phyloP scores from a whole-genome alignment of 164 flowering plant genomes.

The Akebia trifoliata region DNA sequence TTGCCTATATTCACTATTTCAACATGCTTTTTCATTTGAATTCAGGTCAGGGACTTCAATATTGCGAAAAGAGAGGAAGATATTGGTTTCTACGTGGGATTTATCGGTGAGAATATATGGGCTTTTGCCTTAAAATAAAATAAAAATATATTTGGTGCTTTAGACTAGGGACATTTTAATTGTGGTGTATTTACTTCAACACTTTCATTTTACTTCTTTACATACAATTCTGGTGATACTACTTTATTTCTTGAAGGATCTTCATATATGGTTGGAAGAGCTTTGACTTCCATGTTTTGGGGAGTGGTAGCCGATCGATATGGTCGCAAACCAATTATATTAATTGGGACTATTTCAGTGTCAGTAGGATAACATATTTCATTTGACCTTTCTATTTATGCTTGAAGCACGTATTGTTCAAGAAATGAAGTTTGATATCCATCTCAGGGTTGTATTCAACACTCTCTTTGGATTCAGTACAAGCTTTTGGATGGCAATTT shows the following conservation, averaged over 20 bases:
- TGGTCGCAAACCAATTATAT: conserved; percentile 80
- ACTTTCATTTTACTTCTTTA: background rate
- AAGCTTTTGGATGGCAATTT: conserved; percentile 75
- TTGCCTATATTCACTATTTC: too few relatives aligned
- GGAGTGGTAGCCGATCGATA: conserved; percentile 74
- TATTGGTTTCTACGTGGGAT: conserved; percentile 73
- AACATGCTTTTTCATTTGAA: too few relatives aligned
- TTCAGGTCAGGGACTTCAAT: conserved; percentile 62
- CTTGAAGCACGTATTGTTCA: background rate
- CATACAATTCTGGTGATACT: background rate
- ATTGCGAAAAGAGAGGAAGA: conserved; percentile 73
- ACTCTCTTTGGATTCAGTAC: conserved; percentile 72
- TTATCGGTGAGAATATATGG: conserved; percentile 42
- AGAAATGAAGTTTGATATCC: background rate
- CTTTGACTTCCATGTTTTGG: conserved; percentile 72
- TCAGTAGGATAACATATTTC: too few relatives aligned
- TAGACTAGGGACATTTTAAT: too few relatives aligned
- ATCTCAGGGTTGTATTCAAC: conserved; percentile 63
- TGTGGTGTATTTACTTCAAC: background rate
- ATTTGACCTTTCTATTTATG: background rate
- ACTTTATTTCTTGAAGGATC: conserved; percentile 38
- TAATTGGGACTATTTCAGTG: conserved; percentile 55
- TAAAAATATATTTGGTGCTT: too few relatives aligned
- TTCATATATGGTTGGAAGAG: conserved; percentile 78
- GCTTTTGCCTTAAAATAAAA: too few relatives aligned